Percentiles rank a stretch among this genome's conserved stretches.
phyloP scores from a whole-genome alignment of 495 filamentous ascomycete genomes.

The Aspergillus kassunensis region DNA sequence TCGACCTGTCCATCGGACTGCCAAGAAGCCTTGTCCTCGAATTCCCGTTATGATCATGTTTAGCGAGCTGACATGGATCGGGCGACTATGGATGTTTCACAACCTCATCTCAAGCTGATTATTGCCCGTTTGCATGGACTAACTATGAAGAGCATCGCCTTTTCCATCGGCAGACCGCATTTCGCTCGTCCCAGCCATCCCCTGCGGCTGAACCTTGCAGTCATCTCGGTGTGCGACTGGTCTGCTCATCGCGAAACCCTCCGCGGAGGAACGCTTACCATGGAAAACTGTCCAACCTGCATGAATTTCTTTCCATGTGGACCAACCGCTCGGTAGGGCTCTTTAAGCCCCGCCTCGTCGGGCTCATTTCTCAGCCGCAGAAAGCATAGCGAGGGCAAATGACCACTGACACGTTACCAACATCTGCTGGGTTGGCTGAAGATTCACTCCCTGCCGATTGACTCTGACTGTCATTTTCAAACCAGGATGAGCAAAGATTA shows the following conservation, averaged over 20 bases:
- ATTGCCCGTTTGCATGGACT: not conserved
- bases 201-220: slow-evolving; percentile 9
- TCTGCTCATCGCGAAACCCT: not conserved
- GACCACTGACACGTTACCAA: not conserved
- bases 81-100: not conserved
- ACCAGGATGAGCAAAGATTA: slow-evolving; percentile 5
- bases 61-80: slow-evolving; percentile 11
- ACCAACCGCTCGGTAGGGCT: slow-evolving; percentile 2
- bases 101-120: not conserved
- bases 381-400: not conserved
- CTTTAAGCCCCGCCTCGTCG: slow-evolving; percentile 3
- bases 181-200: not conserved
- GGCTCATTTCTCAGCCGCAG: slow-evolving; percentile 13
- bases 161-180: slow-evolving; percentile 9
- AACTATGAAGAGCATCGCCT: not conserved
- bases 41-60: slow-evolving; percentile 16
- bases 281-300: slow-evolving; percentile 4
- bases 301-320: slow-evolving; percentile 7
- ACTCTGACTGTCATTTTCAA: not conserved
- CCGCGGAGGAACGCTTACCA: slow-evolving; percentile 2
- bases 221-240: not conserved
- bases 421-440: not conserved
- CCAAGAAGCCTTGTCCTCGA: slow-evolving; percentile 5
- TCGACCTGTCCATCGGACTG: not conserved
- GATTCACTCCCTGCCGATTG: not conserved